A percentile compares a stretch with the other conserved stretches of the same genome.
phyloP scores from a whole-genome alignment of 2,329 filamentous ascomycete genomes.

The Fusarium bulbicola region DNA sequence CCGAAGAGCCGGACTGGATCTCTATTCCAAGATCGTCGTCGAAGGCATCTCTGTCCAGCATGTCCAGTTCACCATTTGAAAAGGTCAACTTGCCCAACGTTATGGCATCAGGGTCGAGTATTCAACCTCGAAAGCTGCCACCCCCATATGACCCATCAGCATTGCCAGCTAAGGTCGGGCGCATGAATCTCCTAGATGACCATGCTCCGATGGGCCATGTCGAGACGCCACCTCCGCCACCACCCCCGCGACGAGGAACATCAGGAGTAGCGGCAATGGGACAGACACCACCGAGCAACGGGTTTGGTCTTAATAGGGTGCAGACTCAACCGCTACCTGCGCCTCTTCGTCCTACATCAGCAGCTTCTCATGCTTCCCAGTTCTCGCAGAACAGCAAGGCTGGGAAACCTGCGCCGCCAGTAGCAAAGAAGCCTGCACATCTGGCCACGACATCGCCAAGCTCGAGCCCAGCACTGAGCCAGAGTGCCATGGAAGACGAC shows the following conservation, averaged over 20 bases:
- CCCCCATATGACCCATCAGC: slow-evolving; percentile 59
- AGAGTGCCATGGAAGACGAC: slow-evolving; percentile 35
- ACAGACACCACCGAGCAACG: slow-evolving; percentile 17
- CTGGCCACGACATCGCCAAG: slow-evolving; percentile 49
- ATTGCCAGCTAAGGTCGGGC: slow-evolving; percentile 57
- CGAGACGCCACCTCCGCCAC: slow-evolving; percentile 57
- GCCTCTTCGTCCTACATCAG: slow-evolving; percentile 47
- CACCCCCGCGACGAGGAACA: slow-evolving; percentile 55
- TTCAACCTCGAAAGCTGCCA: slow-evolving; percentile 60
- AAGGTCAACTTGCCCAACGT: slow-evolving; percentile 62
- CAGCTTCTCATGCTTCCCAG: slow-evolving; percentile 48
- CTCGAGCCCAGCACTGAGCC: slow-evolving; percentile 35
- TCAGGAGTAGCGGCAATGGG: slow-evolving; percentile 32
- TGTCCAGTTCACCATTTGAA: slow-evolving; percentile 69
- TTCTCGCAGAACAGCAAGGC: slow-evolving; percentile 45
- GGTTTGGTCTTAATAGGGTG: slow-evolving; percentile 34
- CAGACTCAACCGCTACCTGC: slow-evolving; percentile 43
- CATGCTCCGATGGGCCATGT: slow-evolving; percentile 36
- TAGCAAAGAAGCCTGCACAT: slow-evolving; percentile 72
- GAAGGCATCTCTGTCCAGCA: slow-evolving; percentile 63
- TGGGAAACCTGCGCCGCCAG: slow-evolving; percentile 59
- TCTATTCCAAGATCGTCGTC: slow-evolving; percentile 65
- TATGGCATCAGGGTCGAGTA: slow-evolving; percentile 55
- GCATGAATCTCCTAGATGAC: slow-evolving; percentile 55
- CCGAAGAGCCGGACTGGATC: slow-evolving; percentile 87